Conservation (phyloP, 805 yeast species). For the Vanderwaltozyma tropicalis region DNA sequence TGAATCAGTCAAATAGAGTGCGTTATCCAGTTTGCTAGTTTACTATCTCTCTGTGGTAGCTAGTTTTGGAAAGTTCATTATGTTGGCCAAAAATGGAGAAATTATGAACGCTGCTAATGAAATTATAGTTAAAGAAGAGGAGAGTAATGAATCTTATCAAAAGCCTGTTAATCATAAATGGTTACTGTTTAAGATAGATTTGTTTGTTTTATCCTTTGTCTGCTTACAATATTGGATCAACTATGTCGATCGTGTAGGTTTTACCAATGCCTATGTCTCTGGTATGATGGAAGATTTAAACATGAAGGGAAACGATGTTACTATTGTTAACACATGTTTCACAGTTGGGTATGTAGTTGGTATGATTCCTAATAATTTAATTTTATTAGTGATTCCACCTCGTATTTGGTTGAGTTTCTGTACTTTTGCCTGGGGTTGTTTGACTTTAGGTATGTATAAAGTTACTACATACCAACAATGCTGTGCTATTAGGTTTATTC, state of each 20-base stretch:
- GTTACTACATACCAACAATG: slow-evolving; percentile 39
- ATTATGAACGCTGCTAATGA: not conserved
- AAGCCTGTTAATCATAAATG: slow-evolving; percentile 6
- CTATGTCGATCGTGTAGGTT: slow-evolving; percentile 48
- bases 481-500: slow-evolving; percentile 49
- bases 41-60: too few relatives aligned
- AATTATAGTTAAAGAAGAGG: not conserved
- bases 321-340: slow-evolving; percentile 44
- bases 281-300: slow-evolving; percentile 52
- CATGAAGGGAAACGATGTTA: slow-evolving; percentile 40
- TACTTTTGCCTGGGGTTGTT: slow-evolving; percentile 45
- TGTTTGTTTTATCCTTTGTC: slow-evolving; percentile 26
- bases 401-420: slow-evolving; percentile 46
- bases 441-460: slow-evolving; percentile 42
- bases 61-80: too few relatives aligned
- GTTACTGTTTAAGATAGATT: slow-evolving; percentile 23
- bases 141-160: not conserved
- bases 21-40: too few relatives aligned
- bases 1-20: too few relatives aligned
- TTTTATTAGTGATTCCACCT: slow-evolving; percentile 43
- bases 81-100: not conserved
- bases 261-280: slow-evolving; percentile 52
- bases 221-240: slow-evolving; percentile 34
- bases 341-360: slow-evolving; percentile 53
- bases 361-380: slow-evolving; percentile 51